phyloP scores from a whole-genome alignment of 2,329 filamentous ascomycete species.

The Aspergillus arachidicola region DNA sequence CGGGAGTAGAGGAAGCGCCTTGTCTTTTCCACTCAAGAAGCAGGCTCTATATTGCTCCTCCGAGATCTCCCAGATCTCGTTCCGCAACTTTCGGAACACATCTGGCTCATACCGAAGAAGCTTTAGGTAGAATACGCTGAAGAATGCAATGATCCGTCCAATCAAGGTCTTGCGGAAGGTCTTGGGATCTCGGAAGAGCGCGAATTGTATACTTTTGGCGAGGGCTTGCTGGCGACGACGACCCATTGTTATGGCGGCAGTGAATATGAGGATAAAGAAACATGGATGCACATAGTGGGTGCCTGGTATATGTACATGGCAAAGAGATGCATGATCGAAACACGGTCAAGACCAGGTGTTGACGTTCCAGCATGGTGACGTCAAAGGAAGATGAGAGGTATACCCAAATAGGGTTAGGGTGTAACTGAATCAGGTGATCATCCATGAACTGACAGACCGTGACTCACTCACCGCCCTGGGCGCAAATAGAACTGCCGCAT shows the following conservation, averaged over 20 bases:
- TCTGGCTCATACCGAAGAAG: slow-evolving; percentile 51
- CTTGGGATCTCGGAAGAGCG: slow-evolving; percentile 31
- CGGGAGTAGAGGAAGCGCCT: slow-evolving; percentile 51
- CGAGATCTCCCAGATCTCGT: slow-evolving; percentile 55
- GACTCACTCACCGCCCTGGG: slow-evolving; percentile 33
- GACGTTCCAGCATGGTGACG: slow-evolving; percentile 15
- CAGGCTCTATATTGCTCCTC: slow-evolving; percentile 58
- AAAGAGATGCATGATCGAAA: neutral
- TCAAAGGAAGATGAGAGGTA: slow-evolving; percentile 11
- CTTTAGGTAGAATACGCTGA: slow-evolving; percentile 55
- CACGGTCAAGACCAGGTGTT: neutral
- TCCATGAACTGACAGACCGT: slow-evolving; percentile 2
- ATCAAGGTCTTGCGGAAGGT: slow-evolving; percentile 38
- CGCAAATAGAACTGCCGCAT: slow-evolving; percentile 22
- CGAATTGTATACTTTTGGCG: slow-evolving; percentile 35
- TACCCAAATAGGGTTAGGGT: slow-evolving; percentile 18
- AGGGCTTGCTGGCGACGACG: slow-evolving; percentile 28
- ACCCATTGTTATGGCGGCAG: slow-evolving; percentile 20
- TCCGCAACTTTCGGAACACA: slow-evolving; percentile 56
- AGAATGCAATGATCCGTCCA: slow-evolving; percentile 55
- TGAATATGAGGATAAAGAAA: neutral
- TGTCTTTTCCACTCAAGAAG: slow-evolving; percentile 49
- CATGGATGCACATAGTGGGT: neutral
- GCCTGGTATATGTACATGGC: neutral
- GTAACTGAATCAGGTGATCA: slow-evolving; percentile 15